Evolutionary conservation across 208 protist species (phyloP), one percentile per base, ranked within the genome.

Genomic region (Trypanosoma melophagium): DNA sequence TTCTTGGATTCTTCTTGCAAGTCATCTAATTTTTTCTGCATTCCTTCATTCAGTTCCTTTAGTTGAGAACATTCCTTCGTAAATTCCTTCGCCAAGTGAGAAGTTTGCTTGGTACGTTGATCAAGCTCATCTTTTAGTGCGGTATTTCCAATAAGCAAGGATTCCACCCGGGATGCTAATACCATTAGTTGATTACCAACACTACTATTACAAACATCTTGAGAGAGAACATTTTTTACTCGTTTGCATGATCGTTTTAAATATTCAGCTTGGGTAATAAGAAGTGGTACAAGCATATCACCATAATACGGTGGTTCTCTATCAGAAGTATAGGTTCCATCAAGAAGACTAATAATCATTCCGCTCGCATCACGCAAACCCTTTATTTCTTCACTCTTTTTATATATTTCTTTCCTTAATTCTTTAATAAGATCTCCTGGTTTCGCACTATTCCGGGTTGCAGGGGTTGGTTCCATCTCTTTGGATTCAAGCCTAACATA

Each of bases 311-410:
- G 76, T 10, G 68, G 74, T 54, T 80, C 68, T 7, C 65, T 55
- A 35, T 42, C 52, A 3, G 22, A 57, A 12, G 41, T 21, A 49
- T 65, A 74, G 31, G 60, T 63, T 38, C 87, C 84, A 22, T 87
- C 80, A 35, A 93, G 71, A 38, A 89, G 42, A 31, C 54, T 69
- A 24, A 88, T 42, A 40, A 75, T 59, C 1, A 49, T 58, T 19
- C 66, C 50, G 60, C 79, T 86, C 14, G 60, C 74, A 1, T 47
- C 52, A 7, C 64, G 73, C 21, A 93, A 76, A 28, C 80, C 71
- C 31, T 81, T 83, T 54, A 88, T 47, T 57, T 93, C 83, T 16
- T 68, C 71, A 8, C 80, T 50, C 49, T 69, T 81, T n/a, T 64
- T 42, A 60, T 59, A 7, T 49, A 55, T 35, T 56, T 73, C 76